Base-by-base conservation (phyloP, 1,284 basidiomycete genomes). In the Neolentinus lepideus region DNA sequence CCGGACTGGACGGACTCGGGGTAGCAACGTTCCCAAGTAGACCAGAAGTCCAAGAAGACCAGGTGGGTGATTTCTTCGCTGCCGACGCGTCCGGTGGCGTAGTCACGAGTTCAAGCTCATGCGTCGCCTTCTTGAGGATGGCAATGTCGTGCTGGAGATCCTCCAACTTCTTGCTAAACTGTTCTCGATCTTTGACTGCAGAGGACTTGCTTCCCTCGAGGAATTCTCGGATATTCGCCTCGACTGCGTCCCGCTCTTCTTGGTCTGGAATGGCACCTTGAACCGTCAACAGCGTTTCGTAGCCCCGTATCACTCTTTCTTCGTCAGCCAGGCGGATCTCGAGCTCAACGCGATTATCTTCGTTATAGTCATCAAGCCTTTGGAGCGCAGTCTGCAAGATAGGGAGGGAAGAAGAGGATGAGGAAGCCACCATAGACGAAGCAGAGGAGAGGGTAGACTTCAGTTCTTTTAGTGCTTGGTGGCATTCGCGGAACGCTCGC, bases 321-420 rank as follows among this genome's bases (percentile, higher is more conserved):
- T 92, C 90, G 67, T 94, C 92, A 1, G 89, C 81, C 14, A 88
- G 72, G 21, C 84, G 83, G 52, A 94, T 94, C 71, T 94, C 92
- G 19, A 94, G 73, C 65, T 94, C 92, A 2, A 94, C 92, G 1
- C 90, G 80, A 0, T 84, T 85, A 62, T 94, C 92, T 67, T 94
- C 92, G 21, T 84, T 83, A 60, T 83, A 90, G 66, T 94, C 90
- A 60, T 85, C 78, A 38, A 94, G 73, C 1, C 88, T 78, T 50
- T 85, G 78, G 2, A 91, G 72, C 1, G 84, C 81, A 0, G 74
- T 75, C 19, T 71, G 69, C 2, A 93, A 65, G 8, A 80, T 66
- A 2, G 76, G 65, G 55, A 52, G 2, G 58, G 45, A 19, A 58
- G 59, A 10, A 60, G 60, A n/a, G 27, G 51, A 21, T 54, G 61